Evolutionary conservation across 2,329 filamentous ascomycete species (phyloP), one percentile per base, ranked within the genome.

Genomic region (Fusarium sublunatum): DNA sequence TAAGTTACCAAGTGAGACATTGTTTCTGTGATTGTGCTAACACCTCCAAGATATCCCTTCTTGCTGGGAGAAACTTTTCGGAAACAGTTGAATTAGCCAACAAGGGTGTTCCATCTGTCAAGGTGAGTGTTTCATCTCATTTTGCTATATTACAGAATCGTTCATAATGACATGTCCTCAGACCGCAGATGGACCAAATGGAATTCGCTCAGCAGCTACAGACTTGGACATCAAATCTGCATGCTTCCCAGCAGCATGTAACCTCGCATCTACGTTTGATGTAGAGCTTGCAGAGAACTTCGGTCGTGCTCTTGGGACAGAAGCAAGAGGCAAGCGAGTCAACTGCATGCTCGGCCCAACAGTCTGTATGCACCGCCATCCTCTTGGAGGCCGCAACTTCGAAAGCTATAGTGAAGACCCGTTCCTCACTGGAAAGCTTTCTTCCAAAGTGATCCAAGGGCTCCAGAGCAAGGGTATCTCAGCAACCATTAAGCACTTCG

Each of bases 321-420:
- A 78, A 40, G 68, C 73, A 1, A 65, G 69, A 12, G 70, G 67
- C 47, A 93, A 93, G 76, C 89, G 88, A 46, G 83, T 89, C 8
- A 88, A 92, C 67, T 83, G 91, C 13, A 85, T 90, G 65, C 81
- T 93, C 9, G 91, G 89, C 3, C 91, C 91, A 1, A 84, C 82
- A 0, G 78, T 83, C 34, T 82, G 78, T 64, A 81, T 82, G 34
- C 79, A 82, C 36, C 76, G 81, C 6, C 78, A 77, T 11, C 81
- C 81, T 0, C 73, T 83, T 0, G 80, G 81, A 7, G 81, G 81
- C 5, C 77, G 81, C 29, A 79, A 79, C 38, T 83, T 82, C 57
- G 81, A 83, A 60, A 78, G 75, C 41, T 79, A 81, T 52, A 78
- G 76, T 25, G 79, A 83, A 60, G 81, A 83, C 53, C 81, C 81